Conservation (phyloP, 169 alveolate species). For the Condylostoma magnum region DNA sequence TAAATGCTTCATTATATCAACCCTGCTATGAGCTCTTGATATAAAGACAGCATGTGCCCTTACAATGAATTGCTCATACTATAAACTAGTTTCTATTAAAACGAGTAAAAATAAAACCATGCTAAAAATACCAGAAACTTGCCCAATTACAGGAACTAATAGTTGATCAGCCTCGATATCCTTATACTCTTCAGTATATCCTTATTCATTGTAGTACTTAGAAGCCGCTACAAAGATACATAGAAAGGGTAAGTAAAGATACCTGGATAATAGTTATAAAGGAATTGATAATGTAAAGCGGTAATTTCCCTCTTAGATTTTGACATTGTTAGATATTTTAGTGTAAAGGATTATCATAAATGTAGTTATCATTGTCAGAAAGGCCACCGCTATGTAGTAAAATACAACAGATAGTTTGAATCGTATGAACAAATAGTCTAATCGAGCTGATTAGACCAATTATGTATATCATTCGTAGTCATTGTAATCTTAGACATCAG, state of each 20-base stretch:
- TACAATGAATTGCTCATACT: slow-evolving; percentile 5
- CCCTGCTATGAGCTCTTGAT: slow-evolving; percentile 17
- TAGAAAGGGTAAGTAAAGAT: not conserved
- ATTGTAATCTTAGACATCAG: not conserved
- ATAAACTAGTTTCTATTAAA: not conserved
- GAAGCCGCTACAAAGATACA: not conserved
- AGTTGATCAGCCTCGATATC: not conserved
- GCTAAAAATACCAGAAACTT: not conserved
- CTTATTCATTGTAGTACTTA: not conserved
- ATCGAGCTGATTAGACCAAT: not conserved
- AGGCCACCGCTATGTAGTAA: not conserved
- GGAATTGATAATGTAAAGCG: not conserved
- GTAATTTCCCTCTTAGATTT: not conserved
- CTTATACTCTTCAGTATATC: not conserved
- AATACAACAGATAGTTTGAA: not conserved
- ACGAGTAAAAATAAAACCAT: not conserved
- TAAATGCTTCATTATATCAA: not conserved
- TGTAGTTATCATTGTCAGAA: not conserved
- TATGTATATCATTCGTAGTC: not conserved
- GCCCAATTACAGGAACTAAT: not conserved
- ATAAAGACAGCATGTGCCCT: not conserved
- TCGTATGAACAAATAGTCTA: not conserved
- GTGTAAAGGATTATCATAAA: not conserved
- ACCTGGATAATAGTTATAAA: not conserved
- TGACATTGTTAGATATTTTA: not conserved